Conservation (phyloP, 139 green algal genomes). For the Chlamydomonas urium region DNA sequence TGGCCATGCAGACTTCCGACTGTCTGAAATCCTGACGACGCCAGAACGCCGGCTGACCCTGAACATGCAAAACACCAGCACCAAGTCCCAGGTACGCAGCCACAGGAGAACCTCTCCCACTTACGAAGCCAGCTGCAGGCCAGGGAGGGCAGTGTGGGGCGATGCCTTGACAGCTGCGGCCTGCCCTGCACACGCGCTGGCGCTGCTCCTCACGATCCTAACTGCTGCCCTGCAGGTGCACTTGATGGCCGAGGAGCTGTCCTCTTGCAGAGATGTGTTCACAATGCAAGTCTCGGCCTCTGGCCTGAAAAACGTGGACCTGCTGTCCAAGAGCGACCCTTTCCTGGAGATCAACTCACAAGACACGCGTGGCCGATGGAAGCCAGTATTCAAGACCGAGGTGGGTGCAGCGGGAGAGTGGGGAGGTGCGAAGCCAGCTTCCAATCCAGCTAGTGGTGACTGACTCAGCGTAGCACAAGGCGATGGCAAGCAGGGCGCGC, state of each 20-base stretch:
- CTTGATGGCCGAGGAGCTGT: not conserved
- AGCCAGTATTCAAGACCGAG: constrained; percentile 11
- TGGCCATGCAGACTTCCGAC: constrained; percentile 61
- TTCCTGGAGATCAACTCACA: constrained; percentile 1
- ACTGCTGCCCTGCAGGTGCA: constrained; percentile 3
- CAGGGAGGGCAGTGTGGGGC: too few species aligned
- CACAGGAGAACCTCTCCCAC: too few species aligned
- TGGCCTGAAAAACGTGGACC: not conserved
- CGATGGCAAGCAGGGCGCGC: too few species aligned
- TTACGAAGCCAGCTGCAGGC: too few species aligned
- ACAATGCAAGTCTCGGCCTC: not conserved
- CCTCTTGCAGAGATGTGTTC: not conserved
- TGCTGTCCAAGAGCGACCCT: constrained; percentile 10
- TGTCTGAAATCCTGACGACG: constrained; percentile 73
- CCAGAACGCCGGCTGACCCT: constrained; percentile 65
- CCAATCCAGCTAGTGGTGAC: too few species aligned
- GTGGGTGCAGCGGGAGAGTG: not conserved
- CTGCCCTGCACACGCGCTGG: too few species aligned
- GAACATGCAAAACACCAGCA: constrained; percentile 31
- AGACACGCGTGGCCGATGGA: not conserved
- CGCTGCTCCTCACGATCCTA: too few species aligned
- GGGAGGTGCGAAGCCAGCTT: too few species aligned
- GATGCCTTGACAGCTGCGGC: too few species aligned
- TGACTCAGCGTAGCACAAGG: too few species aligned
- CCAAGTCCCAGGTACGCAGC: too few species aligned